Base-by-base conservation (phyloP, 768 basidiomycete species). In the Boletales sp. region DNA sequence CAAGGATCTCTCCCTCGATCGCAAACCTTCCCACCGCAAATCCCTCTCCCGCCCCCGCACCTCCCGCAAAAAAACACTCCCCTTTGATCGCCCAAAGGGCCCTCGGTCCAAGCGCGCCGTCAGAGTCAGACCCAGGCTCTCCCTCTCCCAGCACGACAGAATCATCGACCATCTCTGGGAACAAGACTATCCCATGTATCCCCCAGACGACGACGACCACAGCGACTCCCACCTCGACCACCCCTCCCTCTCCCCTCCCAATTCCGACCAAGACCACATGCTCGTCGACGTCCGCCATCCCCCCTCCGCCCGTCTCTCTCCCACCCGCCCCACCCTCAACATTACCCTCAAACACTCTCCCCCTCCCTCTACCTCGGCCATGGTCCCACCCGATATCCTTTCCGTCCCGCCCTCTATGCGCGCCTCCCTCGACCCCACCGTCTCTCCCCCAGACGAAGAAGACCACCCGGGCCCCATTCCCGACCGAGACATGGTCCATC, bases 281-380 rank as follows among this genome's bases (percentile, higher is more conserved):
- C 63, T 68, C 41, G 60, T 65, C n/a, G 66, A 68, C 30, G 65
- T 50, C 50, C 30, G 56, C 63, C 14, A 63, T 60, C 47, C 66
- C 49, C 41, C 54, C 46, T 53, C 61, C 32, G n/a, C 42, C 42
- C 53, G 68, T 58, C 35, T 67, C 51, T 56, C 57, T 4, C 51
- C 63, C 6, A 34, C 35, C 17, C 61, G 59, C 31, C 56, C 59
- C 15, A 44, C 54, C 28, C 54, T 64, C 50, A 49, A n/a, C 33
- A 58, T 51, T 19, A 54, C 32, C 25, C 30, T 56, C 25, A 56
- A 52, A 41, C 13, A 25, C 17, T 34, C 37, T 1, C 46, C 58
- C 10, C 53, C 51, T 31, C 50, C 40, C n/a, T 61, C n/a, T n/a
- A n/a, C n/a, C n/a, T n/a, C n/a, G n/a, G n/a, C n/a, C n/a, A n/a